Evolutionary conservation across 2,329 filamentous ascomycete species (phyloP), one percentile per base, ranked within the genome.

Genomic region (Diaporthe amygdali): DNA sequence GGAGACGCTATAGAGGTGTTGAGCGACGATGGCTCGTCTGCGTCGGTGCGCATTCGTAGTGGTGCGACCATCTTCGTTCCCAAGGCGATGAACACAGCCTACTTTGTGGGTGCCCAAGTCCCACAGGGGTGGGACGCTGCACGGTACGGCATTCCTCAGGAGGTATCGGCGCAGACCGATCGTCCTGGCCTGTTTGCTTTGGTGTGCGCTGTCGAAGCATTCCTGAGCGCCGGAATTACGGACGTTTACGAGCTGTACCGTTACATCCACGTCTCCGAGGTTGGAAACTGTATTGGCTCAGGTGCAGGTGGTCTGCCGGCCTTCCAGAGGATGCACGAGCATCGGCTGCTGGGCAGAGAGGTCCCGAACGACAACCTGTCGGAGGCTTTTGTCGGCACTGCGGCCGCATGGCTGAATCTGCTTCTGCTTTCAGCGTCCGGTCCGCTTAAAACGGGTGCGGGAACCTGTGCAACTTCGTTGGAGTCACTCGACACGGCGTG

Each of bases 321-420:
- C 1, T 46, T 79, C 12, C 74, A 75, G 30, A 70, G 76, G 27
- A 77, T 83, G 70, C 80, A 78, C 71, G 74, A 75, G 12, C 74
- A 79, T 14, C 69, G 77, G 15, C 81, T 74, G 68, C 72, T 81
- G 1, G 81, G 81, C 27, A 72, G 74, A 2, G 70, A 74, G 0
- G 77, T 81, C 0, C 78, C 80, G 59, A 80, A 74, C 63, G 81
- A 84, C 55, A 76, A 80, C 22, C 70, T 83, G 1, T 74, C 75
- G 2, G 82, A 84, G 27, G 77, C 80, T 0, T 83, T 81, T 69
- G 63, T 79, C 41, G 82, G 82, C 72, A 79, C 82, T 0, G 73
- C 75, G 0, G 76, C 74, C 1, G 81, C 82, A 1, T 83, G 82
- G 82, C 70, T 81, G 20, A 83, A 84, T 61, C 82, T 84, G 81